Base-by-base conservation (phyloP, 2,329 filamentous ascomycete genomes). In the Orbilia brochopaga region DNA sequence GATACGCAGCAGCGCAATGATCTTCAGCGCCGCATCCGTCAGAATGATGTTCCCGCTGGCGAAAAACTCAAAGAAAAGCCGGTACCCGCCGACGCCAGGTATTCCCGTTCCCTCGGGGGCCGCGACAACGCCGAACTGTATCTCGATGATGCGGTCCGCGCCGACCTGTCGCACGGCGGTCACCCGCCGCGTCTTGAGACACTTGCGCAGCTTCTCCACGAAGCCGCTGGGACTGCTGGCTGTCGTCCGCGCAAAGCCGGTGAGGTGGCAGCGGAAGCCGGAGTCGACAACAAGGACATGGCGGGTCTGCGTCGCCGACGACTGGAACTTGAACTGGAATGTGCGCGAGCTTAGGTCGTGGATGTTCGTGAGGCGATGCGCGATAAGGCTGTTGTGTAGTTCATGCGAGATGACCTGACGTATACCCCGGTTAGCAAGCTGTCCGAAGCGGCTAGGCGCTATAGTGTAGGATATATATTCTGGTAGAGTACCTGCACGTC, bases 301-400 rank as follows among this genome's bases (percentile, higher is more conserved):
- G 80, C 92, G 92, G 78, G 93, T 88, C 48, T 93, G 91, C 79
- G 94, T 96, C 0, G 65, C 65, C 35, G 65, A 69, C 3, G 65
- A 69, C 62, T 92, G 88, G 78, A 99, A 94, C 79, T 97, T 97
- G 80, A 99, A 85, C 24, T 97, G 87, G 78, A 97, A 91, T 78
- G 97, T 97, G 78, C 93, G 92, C 82, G 92, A 92, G 74, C 91
- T 96, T 69, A 99, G 86, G 79, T 99, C 94, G 82, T 99, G 97
- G 79, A 97, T 88, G 79, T 99, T 99, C 74, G 90, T 87, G 56
- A 97, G 85, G 74, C 94, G 90, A 73, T 97, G 84, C 69, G 87
- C 86, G 67, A 89, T 86, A 60, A 99, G 85, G 74, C 85, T 86
- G 74, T 85, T 83, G 69, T 91, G 88, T 74, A 99, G 89, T 85